Evolutionary conservation across 2,329 filamentous ascomycete genomes (phyloP).

Genomic region (Fusarium austroafricanum): DNA sequence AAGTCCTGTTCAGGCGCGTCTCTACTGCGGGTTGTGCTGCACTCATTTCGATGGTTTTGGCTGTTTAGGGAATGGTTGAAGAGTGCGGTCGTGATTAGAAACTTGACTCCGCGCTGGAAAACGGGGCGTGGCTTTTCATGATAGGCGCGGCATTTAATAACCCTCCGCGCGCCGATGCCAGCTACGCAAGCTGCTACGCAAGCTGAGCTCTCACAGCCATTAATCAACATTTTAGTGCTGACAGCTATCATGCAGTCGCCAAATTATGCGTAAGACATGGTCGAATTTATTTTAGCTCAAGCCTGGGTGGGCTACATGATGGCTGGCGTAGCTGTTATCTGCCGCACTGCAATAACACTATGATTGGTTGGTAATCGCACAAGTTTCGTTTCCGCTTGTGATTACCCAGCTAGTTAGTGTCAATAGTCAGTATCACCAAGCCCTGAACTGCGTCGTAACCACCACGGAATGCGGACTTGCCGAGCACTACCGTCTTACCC

Average conservation of each 20-base stretch:
- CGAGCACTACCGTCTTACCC: too few species aligned
- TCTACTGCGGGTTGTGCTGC: not conserved
- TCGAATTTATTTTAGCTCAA: not conserved
- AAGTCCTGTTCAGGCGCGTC: not conserved
- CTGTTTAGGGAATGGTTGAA: not conserved
- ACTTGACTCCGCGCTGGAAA: not conserved
- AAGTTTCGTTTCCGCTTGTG: too few species aligned
- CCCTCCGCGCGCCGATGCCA: not conserved
- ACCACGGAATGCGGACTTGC: too few species aligned
- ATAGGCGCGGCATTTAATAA: slow-evolving; percentile 17
- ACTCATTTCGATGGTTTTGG: not conserved
- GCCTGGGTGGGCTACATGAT: too few species aligned
- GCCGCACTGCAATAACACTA: too few species aligned
- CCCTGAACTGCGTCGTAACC: too few species aligned
- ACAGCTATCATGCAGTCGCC: not conserved
- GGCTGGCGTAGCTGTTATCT: too few species aligned
- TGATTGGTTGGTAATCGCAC: too few species aligned
- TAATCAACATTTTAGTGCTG: not conserved
- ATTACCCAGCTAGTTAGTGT: too few species aligned
- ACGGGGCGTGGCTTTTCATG: slow-evolving; percentile 1
- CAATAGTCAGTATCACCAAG: too few species aligned
- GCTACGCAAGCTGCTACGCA: too few species aligned
- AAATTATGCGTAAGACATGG: not conserved
- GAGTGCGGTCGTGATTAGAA: slow-evolving; percentile 4
- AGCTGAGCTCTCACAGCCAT: not conserved